A percentile compares a stretch with the other conserved stretches of the same genome.
These are phyloP conservation scores for Ricinus communis DNA, from an alignment of 345 rosid genomes.

Conservation along the genomic window DNA sequence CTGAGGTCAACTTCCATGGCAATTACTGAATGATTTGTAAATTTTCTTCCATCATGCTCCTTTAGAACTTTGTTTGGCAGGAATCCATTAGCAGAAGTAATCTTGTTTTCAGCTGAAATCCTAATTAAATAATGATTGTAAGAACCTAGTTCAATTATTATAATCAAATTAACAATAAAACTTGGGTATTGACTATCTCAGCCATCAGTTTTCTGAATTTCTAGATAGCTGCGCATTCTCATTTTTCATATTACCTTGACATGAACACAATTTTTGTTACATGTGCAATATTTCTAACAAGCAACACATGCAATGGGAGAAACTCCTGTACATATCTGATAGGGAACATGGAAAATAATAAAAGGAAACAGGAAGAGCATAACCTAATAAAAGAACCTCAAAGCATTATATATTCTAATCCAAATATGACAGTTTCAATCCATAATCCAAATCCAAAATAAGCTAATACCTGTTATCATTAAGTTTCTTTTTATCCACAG, in stretches of 20 bases:
- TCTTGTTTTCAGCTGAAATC: conserved; percentile 34
- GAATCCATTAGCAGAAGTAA: conserved; percentile 26
- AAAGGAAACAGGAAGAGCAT: neutral
- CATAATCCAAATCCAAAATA: neutral
- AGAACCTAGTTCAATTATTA: conserved; percentile 9
- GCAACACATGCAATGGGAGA: neutral
- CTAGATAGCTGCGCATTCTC: neutral
- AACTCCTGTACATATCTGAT: neutral
- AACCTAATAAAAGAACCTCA: neutral
- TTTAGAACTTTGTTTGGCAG: conserved; percentile 29
- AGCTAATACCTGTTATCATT: conserved; percentile 48
- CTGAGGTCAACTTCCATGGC: conserved; percentile 30
- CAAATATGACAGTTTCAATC: neutral
- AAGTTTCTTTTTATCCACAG: conserved; percentile 32
- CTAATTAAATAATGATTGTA: conserved; percentile 30
- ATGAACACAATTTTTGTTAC: neutral
- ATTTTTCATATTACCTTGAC: neutral
- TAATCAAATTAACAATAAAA: neutral
- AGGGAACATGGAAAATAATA: neutral
- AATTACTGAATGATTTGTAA: conserved; percentile 21
- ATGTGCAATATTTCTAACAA: neutral
- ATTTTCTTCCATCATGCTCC: conserved; percentile 34
- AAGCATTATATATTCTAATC: neutral
- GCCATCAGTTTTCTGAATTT: neutral
- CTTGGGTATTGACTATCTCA: neutral